Base-by-base conservation (phyloP, 257 asterid species). In the Pogostemon cablin region DNA sequence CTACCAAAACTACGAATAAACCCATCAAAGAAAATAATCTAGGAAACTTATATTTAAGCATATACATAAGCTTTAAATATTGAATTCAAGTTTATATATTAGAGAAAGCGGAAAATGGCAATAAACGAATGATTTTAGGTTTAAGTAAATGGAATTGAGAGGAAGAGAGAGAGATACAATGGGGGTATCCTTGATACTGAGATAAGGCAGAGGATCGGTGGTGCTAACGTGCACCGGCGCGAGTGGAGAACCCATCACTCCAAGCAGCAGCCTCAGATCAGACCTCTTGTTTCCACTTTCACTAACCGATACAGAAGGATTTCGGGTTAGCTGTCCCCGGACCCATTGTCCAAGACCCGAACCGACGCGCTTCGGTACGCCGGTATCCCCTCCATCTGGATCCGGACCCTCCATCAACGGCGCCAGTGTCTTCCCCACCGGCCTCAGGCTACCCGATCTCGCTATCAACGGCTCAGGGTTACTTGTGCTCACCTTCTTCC, bases 161-260 rank as follows among this genome's bases (percentile, higher is more conserved):
- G 7, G 34, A 44, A 73, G 59, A 35, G 25, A 68, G 55, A 41
- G 72, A n/a, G 47, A 40, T 81, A 91, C 98, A 57, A 91, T 91
- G 38, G 98, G 95, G 32, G 90, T 91, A 78, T 84, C 88, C 81
- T 91, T 91, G 37, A 91, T 79, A 69, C 88, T 81, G 83, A 91
- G 90, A 81, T 82, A 95, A 78, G 98, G 95, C 74, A 87, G 57
- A 43, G 96, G 95, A 81, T 89, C 89, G 74, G 73, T 10, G 76
- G 80, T 48, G 90, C 87, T 87, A 71, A 91, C 95, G 85, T 87
- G 87, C 82, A 89, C 90, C 61, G 96, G 98, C 6, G 93, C 96
- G 62, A 91, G 90, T 0, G 98, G 98, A 6, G 96, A 93, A 38
- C 92, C 96, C 98, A 91, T 84, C 11, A 89, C 93, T 10, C 96